Conservation (phyloP, 176 grass and related monocot genomes). For the Bothriochloa decipiens region DNA sequence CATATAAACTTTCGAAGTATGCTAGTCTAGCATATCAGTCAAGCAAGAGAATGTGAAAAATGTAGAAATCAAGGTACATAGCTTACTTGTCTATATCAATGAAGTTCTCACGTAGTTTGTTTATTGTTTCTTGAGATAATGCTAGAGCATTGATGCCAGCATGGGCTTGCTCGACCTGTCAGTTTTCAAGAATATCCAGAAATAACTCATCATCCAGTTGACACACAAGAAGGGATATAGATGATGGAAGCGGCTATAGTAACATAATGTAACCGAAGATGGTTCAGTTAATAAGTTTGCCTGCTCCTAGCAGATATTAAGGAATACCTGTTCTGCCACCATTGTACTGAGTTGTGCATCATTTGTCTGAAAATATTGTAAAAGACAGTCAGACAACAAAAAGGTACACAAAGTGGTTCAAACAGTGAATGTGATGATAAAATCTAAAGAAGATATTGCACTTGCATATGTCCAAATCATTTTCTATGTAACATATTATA, state of each 20-base stretch:
- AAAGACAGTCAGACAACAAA: constrained; percentile 45
- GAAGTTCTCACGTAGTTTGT: constrained; percentile 86
- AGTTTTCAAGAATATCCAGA: constrained; percentile 23
- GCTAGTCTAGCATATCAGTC: constrained; percentile 27
- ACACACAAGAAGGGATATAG: background rate
- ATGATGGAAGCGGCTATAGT: constrained; percentile 23
- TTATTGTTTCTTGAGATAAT: constrained; percentile 94
- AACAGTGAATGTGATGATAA: constrained; percentile 20
- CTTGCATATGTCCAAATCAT: background rate
- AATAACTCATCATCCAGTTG: constrained; percentile 17
- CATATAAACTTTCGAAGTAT: constrained; percentile 19
- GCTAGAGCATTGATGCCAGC: constrained; percentile 87
- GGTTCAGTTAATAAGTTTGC: constrained; percentile 17
- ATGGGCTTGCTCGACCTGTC: constrained; percentile 93
- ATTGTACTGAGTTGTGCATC: constrained; percentile 97
- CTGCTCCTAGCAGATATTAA: constrained; percentile 34
- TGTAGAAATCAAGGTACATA: constrained; percentile 3
- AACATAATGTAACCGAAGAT: background rate
- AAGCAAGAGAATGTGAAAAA: constrained; percentile 36
- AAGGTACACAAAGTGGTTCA: constrained; percentile 29
- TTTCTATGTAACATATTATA: constrained; percentile 8
- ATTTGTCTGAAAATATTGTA: constrained; percentile 79
- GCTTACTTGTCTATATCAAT: constrained; percentile 94
- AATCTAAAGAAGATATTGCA: constrained; percentile 10
- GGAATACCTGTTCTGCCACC: constrained; percentile 93